These are phyloP conservation scores for Candida ponderosae DNA, from an alignment of 805 yeast species.

Conservation along the genomic window DNA sequence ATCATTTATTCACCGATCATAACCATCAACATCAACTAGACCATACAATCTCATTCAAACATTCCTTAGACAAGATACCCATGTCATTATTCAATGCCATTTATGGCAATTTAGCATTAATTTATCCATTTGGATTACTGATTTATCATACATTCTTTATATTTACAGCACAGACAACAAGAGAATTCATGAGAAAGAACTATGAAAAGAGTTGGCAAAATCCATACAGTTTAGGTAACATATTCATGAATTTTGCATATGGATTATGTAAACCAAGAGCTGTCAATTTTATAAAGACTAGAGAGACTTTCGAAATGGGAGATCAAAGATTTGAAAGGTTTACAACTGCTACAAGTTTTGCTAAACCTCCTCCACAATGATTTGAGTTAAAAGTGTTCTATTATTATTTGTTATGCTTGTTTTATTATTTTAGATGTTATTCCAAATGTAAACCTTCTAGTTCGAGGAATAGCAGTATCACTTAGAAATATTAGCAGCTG, in stretches of 20 bases:
- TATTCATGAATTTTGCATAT: conserved; percentile 22
- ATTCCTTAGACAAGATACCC: conserved; percentile 22
- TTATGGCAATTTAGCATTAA: conserved; percentile 33
- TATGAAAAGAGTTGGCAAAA: conserved; percentile 28
- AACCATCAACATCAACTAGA: conserved; percentile 9
- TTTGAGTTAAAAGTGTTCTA: too few relatives aligned
- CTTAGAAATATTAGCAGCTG: conserved; percentile 1
- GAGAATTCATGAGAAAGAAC: conserved; percentile 54
- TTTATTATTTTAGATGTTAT: too few relatives aligned
- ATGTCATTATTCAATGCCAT: conserved; percentile 46
- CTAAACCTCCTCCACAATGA: too few relatives aligned
- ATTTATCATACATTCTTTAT: conserved; percentile 48
- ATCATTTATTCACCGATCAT: conserved; percentile 19
- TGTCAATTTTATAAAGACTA: conserved; percentile 21
- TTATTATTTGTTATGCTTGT: too few relatives aligned
- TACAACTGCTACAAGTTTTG: conserved; percentile 12
- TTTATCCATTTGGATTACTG: conserved; percentile 51
- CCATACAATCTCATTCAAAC: conserved; percentile 9
- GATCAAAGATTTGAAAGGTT: conserved; percentile 31
- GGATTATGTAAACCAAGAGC: conserved; percentile 34
- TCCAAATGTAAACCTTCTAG: too few relatives aligned
- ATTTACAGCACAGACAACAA: conserved; percentile 55
- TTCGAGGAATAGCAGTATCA: too few relatives aligned
- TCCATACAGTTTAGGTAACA: conserved; percentile 28
- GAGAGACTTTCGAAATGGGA: conserved; percentile 23